Evolutionary conservation across 176 grass and related monocot species (phyloP).

Genomic region (Ampelocalamus luodianensis): DNA sequence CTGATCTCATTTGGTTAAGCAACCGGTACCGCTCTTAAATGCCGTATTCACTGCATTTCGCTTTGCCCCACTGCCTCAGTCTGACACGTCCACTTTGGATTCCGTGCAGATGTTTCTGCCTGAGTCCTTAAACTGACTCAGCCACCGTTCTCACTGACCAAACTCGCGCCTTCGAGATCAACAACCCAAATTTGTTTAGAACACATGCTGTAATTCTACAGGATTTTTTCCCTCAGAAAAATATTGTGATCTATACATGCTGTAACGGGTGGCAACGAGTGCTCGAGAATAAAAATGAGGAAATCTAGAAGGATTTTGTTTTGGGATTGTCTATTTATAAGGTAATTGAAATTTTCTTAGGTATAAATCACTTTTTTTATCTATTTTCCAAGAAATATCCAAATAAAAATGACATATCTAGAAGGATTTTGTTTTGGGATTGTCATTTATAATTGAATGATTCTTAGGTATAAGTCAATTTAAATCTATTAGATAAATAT

Average conservation of each 20-base stretch:
- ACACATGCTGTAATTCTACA: background rate
- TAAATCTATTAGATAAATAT: too few species aligned
- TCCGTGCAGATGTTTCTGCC: background rate
- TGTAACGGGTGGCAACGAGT: background rate
- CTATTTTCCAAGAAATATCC: too few species aligned
- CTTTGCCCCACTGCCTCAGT: background rate
- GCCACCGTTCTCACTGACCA: background rate
- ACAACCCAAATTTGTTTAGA: background rate
- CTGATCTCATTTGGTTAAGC: background rate
- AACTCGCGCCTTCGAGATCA: background rate
- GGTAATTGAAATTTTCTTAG: too few species aligned
- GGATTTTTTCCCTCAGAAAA: background rate
- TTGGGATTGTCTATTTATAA: too few species aligned
- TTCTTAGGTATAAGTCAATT: too few species aligned
- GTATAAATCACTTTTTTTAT: too few species aligned
- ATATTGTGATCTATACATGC: background rate
- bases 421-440: too few species aligned
- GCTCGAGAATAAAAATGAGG: background rate
- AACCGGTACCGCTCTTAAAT: background rate
- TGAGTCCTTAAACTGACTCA: background rate
- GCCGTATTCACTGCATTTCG: constrained; percentile 2
- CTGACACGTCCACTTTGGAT: constrained; percentile 8
- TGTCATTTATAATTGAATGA: too few species aligned
- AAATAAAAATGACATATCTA: too few species aligned
- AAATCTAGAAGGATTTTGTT: background rate